Conservation (phyloP, 1,139 yeast species). For the Debaryomycetaceae sp. region DNA sequence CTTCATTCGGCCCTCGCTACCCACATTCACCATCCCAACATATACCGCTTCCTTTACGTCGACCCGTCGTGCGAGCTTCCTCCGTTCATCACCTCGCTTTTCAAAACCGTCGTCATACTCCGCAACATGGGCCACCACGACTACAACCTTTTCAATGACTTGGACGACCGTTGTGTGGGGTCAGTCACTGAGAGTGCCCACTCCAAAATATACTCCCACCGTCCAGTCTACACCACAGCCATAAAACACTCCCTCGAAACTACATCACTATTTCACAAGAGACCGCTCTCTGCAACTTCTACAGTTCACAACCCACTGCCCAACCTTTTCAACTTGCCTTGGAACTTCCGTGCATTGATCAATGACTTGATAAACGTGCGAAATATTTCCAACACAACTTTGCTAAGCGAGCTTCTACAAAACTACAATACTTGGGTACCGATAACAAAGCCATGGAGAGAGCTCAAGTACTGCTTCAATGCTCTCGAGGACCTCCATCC, state of each 20-base stretch:
- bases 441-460: conserved; percentile 32
- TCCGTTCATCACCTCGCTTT: conserved; percentile 25
- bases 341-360: conserved; percentile 37
- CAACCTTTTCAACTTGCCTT: conserved; percentile 31
- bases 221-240: conserved; percentile 26
- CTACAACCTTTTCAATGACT: conserved; percentile 28
- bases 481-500: conserved; percentile 31
- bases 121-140: conserved; percentile 38
- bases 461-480: conserved; percentile 37
- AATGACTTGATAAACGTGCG: conserved; percentile 34
- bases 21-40: conserved; percentile 51
- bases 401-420: conserved; percentile 28
- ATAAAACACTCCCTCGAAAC: conserved; percentile 37
- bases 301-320: background rate
- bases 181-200: conserved; percentile 26
- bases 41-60: conserved; percentile 40
- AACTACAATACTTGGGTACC: conserved; percentile 44
- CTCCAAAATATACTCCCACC: conserved; percentile 23
- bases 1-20: conserved; percentile 43
- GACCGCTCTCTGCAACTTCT: conserved; percentile 6
- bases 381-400: conserved; percentile 31
- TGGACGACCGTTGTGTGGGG: conserved; percentile 31
- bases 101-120: conserved; percentile 33
- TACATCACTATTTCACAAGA: conserved; percentile 23
- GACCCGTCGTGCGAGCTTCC: conserved; percentile 26